A percentile compares a stretch with the other conserved stretches of the same genome.
Conservation (phyloP, 2,329 filamentous ascomycete genomes). For the Arthrinium puccinioides region DNA sequence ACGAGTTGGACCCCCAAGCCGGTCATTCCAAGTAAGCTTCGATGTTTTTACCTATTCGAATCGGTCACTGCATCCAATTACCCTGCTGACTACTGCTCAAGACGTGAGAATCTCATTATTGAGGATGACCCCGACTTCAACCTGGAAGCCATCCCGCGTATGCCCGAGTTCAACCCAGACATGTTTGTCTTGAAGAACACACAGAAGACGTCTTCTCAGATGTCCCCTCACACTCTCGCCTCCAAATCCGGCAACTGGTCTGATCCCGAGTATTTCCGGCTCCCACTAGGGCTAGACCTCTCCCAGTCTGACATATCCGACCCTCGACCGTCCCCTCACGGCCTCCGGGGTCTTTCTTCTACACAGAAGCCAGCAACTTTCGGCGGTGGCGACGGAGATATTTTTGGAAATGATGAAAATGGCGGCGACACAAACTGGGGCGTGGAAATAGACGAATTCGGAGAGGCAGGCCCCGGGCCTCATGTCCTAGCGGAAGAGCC, state of each 20-base stretch:
- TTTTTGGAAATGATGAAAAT: slow-evolving; percentile 29
- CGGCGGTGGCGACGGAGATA: slow-evolving; percentile 14
- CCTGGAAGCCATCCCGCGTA: slow-evolving; percentile 44
- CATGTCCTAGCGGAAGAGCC: slow-evolving; percentile 25
- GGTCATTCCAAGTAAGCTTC: slow-evolving; percentile 62
- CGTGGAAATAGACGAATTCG: slow-evolving; percentile 43
- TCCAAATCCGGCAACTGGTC: slow-evolving; percentile 12
- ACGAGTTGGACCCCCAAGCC: slow-evolving; percentile 61
- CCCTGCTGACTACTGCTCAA: no score
- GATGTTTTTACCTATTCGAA: neutral
- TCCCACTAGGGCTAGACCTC: slow-evolving; percentile 19
- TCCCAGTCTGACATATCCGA: slow-evolving; percentile 14
- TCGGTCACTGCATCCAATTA: slow-evolving; percentile 6
- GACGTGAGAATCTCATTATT: slow-evolving; percentile 68
- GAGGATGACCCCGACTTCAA: slow-evolving; percentile 78
- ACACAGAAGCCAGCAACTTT: slow-evolving; percentile 14
- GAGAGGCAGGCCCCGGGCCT: slow-evolving; percentile 27
- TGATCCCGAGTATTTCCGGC: slow-evolving; percentile 8
- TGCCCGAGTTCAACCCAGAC: slow-evolving; percentile 53
- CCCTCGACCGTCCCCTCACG: slow-evolving; percentile 13
- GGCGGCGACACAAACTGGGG: slow-evolving; percentile 31
- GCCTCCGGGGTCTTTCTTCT: slow-evolving; percentile 18
- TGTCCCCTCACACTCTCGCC: slow-evolving; percentile 14
- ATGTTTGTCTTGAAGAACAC: slow-evolving; percentile 23
- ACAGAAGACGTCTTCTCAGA: slow-evolving; percentile 23